Evolutionary conservation across 371 early-diverging fungal genomes (phyloP), one percentile per base, ranked within the genome.

Genomic region (Apophysomyces trapeziformis): DNA sequence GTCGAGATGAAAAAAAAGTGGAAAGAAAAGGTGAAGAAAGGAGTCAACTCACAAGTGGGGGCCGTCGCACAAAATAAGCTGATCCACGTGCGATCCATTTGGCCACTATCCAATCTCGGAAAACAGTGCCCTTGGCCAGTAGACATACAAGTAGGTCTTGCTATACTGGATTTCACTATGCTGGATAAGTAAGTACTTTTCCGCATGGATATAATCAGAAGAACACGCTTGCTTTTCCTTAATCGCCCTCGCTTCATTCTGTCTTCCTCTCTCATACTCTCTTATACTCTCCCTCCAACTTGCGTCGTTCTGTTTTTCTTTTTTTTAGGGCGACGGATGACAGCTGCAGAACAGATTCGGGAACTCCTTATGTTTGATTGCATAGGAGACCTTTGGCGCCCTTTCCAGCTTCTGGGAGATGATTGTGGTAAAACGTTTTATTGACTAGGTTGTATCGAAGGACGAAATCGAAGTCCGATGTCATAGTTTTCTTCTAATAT

Each of bases 41-140:
- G 46, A 35, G 44, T 45, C 36, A 36, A 61, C 16, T 21, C 7
- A 44, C 14, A 35, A 16, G 38, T 16, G 62, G 45, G 32, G 35
- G 8, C 6, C 18, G 62, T 61, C 8, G 50, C 62, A 61, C 62
- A 50, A 61, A 61, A 61, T 61, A 61, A 61, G 62, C 50, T 39
- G 38, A 47, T 50, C 62, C 62, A 61, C 62, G 62, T 61, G 62
- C 47, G 54, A 50, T 21, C 54, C 54, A 50, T 50, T 50, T 50
- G 54, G 54, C 54, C 54, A 50, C 54, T 50, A 50, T 50, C 54
- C 54, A 50, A 50, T 50, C 54, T 50, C 54, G 54, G 54, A 50
- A 50, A 50, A 50, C 54, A 50, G 21, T 18, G 21, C 21, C 21
- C 21, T 50, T 47, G 41, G 32, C 32, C 32, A 26, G 32, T 26